phyloP scores from a whole-genome alignment of 129 eudicot species.

The Artemisia argyi region DNA sequence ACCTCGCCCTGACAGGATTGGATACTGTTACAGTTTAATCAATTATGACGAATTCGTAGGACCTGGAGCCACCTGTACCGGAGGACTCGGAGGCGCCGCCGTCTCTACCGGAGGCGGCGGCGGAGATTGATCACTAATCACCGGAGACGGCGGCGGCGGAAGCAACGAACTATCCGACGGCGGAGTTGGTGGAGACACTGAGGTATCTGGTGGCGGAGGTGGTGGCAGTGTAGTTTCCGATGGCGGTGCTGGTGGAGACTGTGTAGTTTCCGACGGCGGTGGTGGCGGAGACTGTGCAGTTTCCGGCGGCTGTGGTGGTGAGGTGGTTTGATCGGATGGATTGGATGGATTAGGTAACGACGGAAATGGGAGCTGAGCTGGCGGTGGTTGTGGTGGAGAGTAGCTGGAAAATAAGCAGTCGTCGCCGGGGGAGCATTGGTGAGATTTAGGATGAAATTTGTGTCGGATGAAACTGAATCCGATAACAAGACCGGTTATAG shows the following conservation, averaged over 20 bases:
- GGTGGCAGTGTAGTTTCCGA: background rate
- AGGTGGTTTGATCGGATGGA: constrained; percentile 33
- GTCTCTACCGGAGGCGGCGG: background rate
- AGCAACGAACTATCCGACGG: background rate
- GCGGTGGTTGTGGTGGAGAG: constrained; percentile 25
- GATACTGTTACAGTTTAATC: too few species aligned
- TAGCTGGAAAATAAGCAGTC: constrained; percentile 34
- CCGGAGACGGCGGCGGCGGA: background rate
- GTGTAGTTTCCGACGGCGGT: background rate
- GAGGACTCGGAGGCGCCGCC: constrained; percentile 44
- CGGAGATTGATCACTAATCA: too few species aligned
- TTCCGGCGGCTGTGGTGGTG: constrained; percentile 8
- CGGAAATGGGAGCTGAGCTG: constrained; percentile 34
- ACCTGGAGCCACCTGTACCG: constrained; percentile 53
- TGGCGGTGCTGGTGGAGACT: background rate
- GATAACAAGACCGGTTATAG: constrained; percentile 58
- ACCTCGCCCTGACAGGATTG: too few species aligned
- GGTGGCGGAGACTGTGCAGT: constrained; percentile 15
- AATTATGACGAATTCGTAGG: constrained; percentile 41
- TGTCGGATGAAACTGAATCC: constrained; percentile 52
- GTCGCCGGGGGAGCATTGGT: constrained; percentile 48
- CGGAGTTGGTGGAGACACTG: background rate
- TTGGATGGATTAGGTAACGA: constrained; percentile 25
- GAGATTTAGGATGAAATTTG: constrained; percentile 39
- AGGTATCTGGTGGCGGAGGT: background rate